A percentile compares a stretch with the other conserved stretches of the same genome.
Evolutionary conservation across 192 early-diverging fungal genomes (phyloP).

Genomic region (Linnemannia elongata): DNA sequence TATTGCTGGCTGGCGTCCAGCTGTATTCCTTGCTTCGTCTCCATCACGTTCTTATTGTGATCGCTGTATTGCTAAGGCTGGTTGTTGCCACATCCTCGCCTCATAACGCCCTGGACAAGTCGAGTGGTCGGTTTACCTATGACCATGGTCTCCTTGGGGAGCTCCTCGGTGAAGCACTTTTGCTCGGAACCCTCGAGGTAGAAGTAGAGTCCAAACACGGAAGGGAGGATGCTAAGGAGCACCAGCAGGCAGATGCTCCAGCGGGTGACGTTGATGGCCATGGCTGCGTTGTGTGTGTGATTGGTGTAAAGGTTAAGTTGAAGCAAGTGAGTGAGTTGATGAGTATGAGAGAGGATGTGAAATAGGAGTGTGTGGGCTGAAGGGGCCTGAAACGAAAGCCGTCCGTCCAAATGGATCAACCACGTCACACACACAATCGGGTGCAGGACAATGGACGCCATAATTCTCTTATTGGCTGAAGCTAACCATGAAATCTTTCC

Average conservation of each 20-base stretch:
- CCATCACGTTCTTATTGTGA: background rate
- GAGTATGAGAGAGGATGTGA: background rate
- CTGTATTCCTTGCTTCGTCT: background rate
- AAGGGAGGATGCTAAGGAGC: slow-evolving; percentile 55
- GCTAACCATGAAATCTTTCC: too few relatives aligned
- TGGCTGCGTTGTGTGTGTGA: slow-evolving; percentile 9
- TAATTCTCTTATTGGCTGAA: too few relatives aligned
- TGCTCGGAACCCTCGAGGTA: slow-evolving; percentile 91
- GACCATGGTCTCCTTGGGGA: slow-evolving; percentile 90
- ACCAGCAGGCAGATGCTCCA: slow-evolving; percentile 51
- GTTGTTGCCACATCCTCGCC: background rate
- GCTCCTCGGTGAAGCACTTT: slow-evolving; percentile 95
- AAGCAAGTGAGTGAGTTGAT: background rate
- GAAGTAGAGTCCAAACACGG: slow-evolving; percentile 81
- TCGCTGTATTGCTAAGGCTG: background rate
- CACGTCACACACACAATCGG: slow-evolving; percentile 3
- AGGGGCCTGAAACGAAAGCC: slow-evolving; percentile 4
- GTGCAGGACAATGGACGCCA: too few relatives aligned
- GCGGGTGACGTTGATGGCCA: slow-evolving; percentile 49
- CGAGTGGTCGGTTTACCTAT: slow-evolving; percentile 64
- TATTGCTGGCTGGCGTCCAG: background rate
- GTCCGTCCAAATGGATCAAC: background rate
- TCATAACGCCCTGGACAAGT: background rate
- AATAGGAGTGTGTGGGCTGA: background rate
- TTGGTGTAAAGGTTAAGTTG: background rate